phyloP scores from a whole-genome alignment of 2,329 filamentous ascomycete genomes.

The Aspergillus oerlinghausenensis region DNA sequence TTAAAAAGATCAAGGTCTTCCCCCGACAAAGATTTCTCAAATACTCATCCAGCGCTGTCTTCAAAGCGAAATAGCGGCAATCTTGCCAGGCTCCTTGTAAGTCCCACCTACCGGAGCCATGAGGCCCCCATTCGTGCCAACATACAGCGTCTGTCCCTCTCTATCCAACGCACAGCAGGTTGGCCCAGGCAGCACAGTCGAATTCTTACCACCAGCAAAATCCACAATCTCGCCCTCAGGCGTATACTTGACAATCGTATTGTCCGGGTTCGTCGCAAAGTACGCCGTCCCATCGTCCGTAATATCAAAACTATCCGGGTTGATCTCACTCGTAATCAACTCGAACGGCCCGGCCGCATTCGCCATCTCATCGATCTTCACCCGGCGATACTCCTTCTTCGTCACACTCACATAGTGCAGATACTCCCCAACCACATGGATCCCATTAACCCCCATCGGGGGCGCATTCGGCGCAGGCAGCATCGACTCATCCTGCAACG shows the following conservation, averaged over 20 bases:
- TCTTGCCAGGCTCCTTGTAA: slow-evolving; percentile 20
- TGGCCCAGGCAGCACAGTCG: slow-evolving; percentile 18
- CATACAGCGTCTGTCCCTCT: slow-evolving; percentile 17
- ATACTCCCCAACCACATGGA: slow-evolving; percentile 13
- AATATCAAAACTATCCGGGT: slow-evolving; percentile 20
- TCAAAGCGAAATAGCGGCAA: slow-evolving; percentile 1
- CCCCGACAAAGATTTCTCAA: too few relatives aligned
- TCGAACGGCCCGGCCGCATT: slow-evolving; percentile 16
- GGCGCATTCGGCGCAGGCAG: slow-evolving; percentile 15
- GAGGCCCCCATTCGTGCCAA: slow-evolving; percentile 21
- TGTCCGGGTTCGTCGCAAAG: slow-evolving; percentile 20
- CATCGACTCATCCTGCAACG: slow-evolving; percentile 19
- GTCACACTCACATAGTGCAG: slow-evolving; percentile 22
- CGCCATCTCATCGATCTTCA: slow-evolving; percentile 14
- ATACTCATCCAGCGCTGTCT: not conserved
- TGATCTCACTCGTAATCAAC: slow-evolving; percentile 19
- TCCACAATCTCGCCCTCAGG: slow-evolving; percentile 17
- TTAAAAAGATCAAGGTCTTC: too few relatives aligned
- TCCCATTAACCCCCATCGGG: slow-evolving; percentile 18
- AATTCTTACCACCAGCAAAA: slow-evolving; percentile 19
- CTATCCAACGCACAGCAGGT: slow-evolving; percentile 12
- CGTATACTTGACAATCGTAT: slow-evolving; percentile 19
- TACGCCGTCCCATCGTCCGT: slow-evolving; percentile 16
- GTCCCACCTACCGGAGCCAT: slow-evolving; percentile 20
- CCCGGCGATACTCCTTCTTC: slow-evolving; percentile 18